Percentiles rank a stretch among this genome's conserved stretches.
phyloP scores from a whole-genome alignment of 139 green algal species.

The Mesotaenium endlicherianum region DNA sequence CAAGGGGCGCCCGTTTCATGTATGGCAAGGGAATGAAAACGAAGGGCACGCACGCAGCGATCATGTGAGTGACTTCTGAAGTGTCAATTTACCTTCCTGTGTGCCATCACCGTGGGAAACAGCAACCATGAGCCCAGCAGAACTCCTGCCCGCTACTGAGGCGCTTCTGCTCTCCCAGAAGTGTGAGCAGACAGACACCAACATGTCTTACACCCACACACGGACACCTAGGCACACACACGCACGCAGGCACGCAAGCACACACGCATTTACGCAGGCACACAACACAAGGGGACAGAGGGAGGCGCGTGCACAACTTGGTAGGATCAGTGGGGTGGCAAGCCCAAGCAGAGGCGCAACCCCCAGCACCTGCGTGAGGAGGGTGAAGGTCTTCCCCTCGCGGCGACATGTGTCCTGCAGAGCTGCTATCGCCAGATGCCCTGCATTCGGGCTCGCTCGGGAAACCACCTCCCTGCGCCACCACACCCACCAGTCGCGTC shows the following conservation, averaged over 20 bases:
- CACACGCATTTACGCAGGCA: background rate
- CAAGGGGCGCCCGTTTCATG: background rate
- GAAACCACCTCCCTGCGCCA: constrained; percentile 13
- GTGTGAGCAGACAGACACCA: background rate
- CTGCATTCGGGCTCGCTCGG: constrained; percentile 12
- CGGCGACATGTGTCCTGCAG: constrained; percentile 38
- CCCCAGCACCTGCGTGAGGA: constrained; percentile 48
- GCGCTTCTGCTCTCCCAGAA: background rate
- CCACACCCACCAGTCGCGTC: background rate
- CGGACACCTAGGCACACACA: too few species aligned
- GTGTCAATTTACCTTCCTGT: too few species aligned
- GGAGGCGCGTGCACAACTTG: background rate
- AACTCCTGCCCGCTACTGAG: background rate
- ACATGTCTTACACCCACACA: too few species aligned
- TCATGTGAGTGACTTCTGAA: background rate
- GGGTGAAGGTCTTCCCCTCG: constrained; percentile 48
- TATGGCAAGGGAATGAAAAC: background rate
- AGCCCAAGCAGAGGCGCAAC: background rate
- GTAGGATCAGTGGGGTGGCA: background rate
- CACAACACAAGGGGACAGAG: background rate
- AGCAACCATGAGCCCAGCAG: background rate
- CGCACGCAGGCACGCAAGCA: background rate
- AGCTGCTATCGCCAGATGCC: constrained; percentile 46
- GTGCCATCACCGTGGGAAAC: background rate
- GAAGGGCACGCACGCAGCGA: background rate